Percentiles rank a stretch among this genome's conserved stretches.
phyloP scores from a whole-genome alignment of 148 eudicot species.

The Fagopyrum esculentum region DNA sequence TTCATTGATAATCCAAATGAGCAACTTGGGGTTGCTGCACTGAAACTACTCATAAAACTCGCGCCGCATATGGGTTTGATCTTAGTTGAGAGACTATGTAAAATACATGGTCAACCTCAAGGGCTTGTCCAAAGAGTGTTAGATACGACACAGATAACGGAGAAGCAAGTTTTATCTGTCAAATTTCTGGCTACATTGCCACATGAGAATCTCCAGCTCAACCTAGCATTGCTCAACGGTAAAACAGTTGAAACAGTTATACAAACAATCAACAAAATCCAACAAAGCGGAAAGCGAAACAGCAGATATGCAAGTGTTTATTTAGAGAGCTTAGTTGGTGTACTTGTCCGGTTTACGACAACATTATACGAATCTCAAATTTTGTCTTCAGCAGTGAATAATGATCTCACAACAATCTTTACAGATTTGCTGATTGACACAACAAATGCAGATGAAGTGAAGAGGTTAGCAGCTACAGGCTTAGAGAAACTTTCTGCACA shows the following conservation, averaged over 20 bases:
- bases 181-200: slow-evolving; percentile 71
- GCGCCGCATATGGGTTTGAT: slow-evolving; percentile 49
- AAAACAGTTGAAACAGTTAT: slow-evolving; percentile 41
- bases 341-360: slow-evolving; percentile 69
- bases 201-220: slow-evolving; percentile 63
- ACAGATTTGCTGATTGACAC: slow-evolving; percentile 51
- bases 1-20: slow-evolving; percentile 56
- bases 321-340: slow-evolving; percentile 75
- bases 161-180: slow-evolving; percentile 57
- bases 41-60: slow-evolving; percentile 50
- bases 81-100: slow-evolving; percentile 4
- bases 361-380: slow-evolving; percentile 62
- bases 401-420: slow-evolving; percentile 44
- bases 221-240: slow-evolving; percentile 44
- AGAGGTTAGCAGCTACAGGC: slow-evolving; percentile 54
- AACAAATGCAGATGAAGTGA: slow-evolving; percentile 45
- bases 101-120: slow-evolving; percentile 47
- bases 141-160: slow-evolving; percentile 41
- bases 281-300: slow-evolving; percentile 33
- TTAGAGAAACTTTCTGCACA: slow-evolving; percentile 69
- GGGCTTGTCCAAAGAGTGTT: slow-evolving; percentile 37
- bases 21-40: slow-evolving; percentile 47
- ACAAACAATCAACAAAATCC: slow-evolving; percentile 37
- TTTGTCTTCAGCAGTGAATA: slow-evolving; percentile 33
- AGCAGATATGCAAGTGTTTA: slow-evolving; percentile 38